Conservation (phyloP, 1,139 yeast species). For the Sugiyamaella castrensis region DNA sequence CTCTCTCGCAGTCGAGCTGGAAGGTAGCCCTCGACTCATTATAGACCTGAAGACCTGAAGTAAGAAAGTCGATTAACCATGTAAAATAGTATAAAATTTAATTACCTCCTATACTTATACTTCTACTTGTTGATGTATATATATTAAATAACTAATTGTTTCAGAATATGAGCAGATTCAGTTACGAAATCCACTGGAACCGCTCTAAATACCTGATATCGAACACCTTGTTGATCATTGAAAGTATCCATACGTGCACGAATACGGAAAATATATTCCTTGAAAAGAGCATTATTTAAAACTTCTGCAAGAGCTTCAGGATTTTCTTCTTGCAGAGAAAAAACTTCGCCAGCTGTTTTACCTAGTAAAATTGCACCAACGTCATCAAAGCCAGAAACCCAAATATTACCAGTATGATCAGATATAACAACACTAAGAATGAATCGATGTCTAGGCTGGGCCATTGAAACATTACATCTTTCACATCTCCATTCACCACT, state of each 20-base stretch:
- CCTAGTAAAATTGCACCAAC: constrained; percentile 72
- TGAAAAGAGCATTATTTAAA: constrained; percentile 56
- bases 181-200: constrained; percentile 55
- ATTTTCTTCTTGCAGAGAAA: constrained; percentile 47
- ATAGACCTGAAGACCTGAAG: not conserved
- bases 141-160: constrained; percentile 39
- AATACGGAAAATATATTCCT: constrained; percentile 69
- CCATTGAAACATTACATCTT: constrained; percentile 70
- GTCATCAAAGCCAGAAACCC: constrained; percentile 87
- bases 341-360: constrained; percentile 63
- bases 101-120: not conserved
- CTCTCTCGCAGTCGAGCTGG: too few relatives aligned
- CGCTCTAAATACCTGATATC: constrained; percentile 64
- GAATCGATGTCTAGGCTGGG: constrained; percentile 74
- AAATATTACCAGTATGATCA: constrained; percentile 79
- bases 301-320: constrained; percentile 50
- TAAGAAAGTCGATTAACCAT: not conserved
- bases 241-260: constrained; percentile 82
- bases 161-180: constrained; percentile 60
- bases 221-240: constrained; percentile 71
- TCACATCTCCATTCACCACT: constrained; percentile 92
- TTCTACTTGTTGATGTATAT: not conserved
- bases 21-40: not conserved
- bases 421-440: constrained; percentile 67
- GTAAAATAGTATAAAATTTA: not conserved